phyloP scores from a whole-genome alignment of 2,329 filamentous ascomycete species.

The Metarhizium rileyi region DNA sequence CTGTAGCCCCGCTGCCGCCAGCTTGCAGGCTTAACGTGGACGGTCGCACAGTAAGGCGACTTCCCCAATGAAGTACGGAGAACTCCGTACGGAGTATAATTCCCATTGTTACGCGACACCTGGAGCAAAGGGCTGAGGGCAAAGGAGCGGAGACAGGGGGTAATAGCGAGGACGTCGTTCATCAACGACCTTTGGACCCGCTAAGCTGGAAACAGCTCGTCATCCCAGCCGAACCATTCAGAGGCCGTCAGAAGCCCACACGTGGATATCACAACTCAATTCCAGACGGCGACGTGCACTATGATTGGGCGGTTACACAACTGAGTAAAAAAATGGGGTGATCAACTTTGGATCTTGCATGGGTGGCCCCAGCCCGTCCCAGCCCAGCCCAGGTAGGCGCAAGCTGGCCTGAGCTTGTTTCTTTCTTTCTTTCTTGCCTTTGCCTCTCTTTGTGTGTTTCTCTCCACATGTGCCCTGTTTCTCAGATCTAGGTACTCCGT shows the following conservation, averaged over 20 bases:
- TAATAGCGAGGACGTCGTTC: too few relatives aligned
- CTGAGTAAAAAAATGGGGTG: slow-evolving; percentile 3
- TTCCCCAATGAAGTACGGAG: too few relatives aligned
- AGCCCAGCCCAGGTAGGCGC: too few relatives aligned
- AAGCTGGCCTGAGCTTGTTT: slow-evolving; percentile 3
- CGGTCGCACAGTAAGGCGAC: too few relatives aligned
- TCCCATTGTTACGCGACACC: too few relatives aligned
- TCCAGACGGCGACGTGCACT: neutral
- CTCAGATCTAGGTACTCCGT: neutral
- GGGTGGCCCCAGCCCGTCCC: too few relatives aligned
- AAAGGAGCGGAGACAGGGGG: too few relatives aligned
- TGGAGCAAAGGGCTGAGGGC: too few relatives aligned
- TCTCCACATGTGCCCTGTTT: neutral
- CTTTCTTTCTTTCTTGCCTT: neutral
- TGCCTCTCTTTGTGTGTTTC: neutral
- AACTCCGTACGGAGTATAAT: too few relatives aligned
- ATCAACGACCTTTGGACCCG: neutral
- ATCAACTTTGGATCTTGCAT: slow-evolving; percentile 9
- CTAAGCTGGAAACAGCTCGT: neutral
- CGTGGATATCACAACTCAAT: neutral
- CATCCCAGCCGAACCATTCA: neutral
- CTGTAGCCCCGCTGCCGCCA: too few relatives aligned
- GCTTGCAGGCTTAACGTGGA: too few relatives aligned
- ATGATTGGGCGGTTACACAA: slow-evolving; percentile 3
- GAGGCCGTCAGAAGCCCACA: neutral